Conservation (phyloP, 768 basidiomycete genomes). For the Pisolithus marmoratus region DNA sequence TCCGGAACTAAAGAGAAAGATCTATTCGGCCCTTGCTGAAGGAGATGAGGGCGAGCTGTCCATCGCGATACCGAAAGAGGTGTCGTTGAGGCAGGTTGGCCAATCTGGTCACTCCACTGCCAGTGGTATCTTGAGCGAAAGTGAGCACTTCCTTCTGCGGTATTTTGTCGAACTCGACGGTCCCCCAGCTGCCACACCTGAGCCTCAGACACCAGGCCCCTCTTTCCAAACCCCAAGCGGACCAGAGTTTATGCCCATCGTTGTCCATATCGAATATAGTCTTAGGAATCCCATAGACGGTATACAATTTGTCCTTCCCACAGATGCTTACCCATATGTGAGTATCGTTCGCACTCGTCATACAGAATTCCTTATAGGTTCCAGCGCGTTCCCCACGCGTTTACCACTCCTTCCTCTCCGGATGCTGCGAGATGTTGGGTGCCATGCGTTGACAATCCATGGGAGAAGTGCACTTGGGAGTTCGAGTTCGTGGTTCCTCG, state of each 20-base stretch:
- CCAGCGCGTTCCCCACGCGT: conserved; percentile 90
- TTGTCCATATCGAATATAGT: conserved; percentile 74
- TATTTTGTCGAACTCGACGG: conserved; percentile 4
- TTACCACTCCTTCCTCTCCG: conserved; percentile 80
- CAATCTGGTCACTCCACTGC: conserved; percentile 31
- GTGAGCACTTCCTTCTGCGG: conserved; percentile 30
- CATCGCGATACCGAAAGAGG: conserved; percentile 76
- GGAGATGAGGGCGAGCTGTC: conserved; percentile 93
- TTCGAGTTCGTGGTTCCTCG: conserved; percentile 93
- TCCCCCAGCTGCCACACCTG: conserved; percentile 65
- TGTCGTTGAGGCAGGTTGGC: conserved; percentile 57
- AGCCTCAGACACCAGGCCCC: conserved; percentile 64
- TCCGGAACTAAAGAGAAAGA: conserved; percentile 87
- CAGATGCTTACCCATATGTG: conserved; percentile 80
- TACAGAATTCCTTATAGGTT: conserved; percentile 12
- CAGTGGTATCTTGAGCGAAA: conserved; percentile 49
- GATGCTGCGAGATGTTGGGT: conserved; percentile 97
- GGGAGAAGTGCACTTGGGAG: conserved; percentile 99
- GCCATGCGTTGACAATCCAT: conserved; percentile 91
- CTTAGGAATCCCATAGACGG: conserved; percentile 80
- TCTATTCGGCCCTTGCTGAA: conserved; percentile 88
- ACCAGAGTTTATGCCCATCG: conserved; percentile 71
- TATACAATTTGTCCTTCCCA: conserved; percentile 76
- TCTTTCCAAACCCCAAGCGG: conserved; percentile 29
- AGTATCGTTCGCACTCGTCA: conserved; percentile 28